A percentile compares a stretch with the other conserved stretches of the same genome.
phyloP scores from a whole-genome alignment of 2,329 filamentous ascomycete species.

The Ophiostoma triangulosporum region DNA sequence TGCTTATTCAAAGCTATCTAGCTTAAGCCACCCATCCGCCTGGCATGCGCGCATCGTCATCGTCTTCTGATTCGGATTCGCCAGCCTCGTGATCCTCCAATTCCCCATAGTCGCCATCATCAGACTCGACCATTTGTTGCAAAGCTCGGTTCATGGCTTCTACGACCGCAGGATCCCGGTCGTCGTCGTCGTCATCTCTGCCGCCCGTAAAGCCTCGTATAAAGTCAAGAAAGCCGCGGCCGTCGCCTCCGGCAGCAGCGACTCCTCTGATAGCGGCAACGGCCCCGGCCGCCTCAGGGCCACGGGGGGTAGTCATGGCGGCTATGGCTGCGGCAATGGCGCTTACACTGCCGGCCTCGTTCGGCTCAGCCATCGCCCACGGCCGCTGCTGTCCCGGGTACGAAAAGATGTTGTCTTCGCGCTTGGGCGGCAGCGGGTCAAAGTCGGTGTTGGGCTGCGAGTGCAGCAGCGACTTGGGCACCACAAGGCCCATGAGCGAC shows the following conservation, averaged over 20 bases:
- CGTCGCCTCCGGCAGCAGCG: background rate
- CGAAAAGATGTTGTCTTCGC: conserved; percentile 39
- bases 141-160: conserved; percentile 3
- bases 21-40: too few relatives aligned
- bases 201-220: background rate
- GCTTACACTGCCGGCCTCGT: too few relatives aligned
- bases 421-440: conserved; percentile 64
- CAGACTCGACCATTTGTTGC: background rate
- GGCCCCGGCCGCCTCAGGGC: too few relatives aligned
- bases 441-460: conserved; percentile 58
- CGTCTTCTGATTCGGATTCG: too few relatives aligned
- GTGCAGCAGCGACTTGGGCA: conserved; percentile 52
- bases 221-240: background rate
- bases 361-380: conserved; percentile 24
- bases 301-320: too few relatives aligned
- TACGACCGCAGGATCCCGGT: background rate
- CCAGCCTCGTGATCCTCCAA: too few relatives aligned
- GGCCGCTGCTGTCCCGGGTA: conserved; percentile 28
- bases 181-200: conserved; percentile 16
- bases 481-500: conserved; percentile 52
- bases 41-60: too few relatives aligned
- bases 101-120: background rate
- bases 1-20: too few relatives aligned
- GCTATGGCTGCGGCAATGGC: too few relatives aligned
- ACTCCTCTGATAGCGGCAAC: too few relatives aligned